phyloP scores from a whole-genome alignment of 202 grass and related monocot species.

The Musa balbisiana region DNA sequence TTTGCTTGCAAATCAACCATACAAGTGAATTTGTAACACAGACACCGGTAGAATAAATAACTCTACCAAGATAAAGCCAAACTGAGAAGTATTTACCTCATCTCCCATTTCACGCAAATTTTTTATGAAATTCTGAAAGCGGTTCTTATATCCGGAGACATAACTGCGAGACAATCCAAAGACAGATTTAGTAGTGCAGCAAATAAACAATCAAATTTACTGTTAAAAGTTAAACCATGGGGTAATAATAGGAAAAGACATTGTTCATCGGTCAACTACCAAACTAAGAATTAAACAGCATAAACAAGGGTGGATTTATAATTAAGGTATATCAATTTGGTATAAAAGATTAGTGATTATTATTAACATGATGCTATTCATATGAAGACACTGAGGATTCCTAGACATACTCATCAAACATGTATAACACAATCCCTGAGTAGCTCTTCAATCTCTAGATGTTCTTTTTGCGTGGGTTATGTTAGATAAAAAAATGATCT shows the following conservation, averaged over 20 bases:
- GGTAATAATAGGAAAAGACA: slow-evolving; percentile 13
- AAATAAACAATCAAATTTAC: background rate
- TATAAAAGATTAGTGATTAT: too few relatives aligned
- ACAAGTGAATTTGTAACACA: too few relatives aligned
- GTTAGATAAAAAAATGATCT: too few relatives aligned
- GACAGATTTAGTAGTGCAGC: slow-evolving; percentile 7
- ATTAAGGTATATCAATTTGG: too few relatives aligned
- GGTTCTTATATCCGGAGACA: slow-evolving; percentile 95
- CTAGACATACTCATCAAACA: too few relatives aligned
- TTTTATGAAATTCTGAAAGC: slow-evolving; percentile 99
- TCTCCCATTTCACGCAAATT: slow-evolving; percentile 26
- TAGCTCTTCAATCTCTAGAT: too few relatives aligned
- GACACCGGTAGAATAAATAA: background rate
- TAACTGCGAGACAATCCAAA: slow-evolving; percentile 37
- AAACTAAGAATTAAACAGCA: too few relatives aligned
- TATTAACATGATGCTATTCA: too few relatives aligned
- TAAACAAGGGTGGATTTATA: background rate
- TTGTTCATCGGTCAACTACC: background rate
- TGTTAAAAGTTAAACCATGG: slow-evolving; percentile 1
- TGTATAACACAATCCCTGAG: too few relatives aligned
- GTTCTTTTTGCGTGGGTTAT: too few relatives aligned
- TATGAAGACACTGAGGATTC: too few relatives aligned
- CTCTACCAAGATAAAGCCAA: slow-evolving; percentile 17
- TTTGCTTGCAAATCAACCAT: slow-evolving; percentile 1
- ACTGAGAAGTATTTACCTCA: slow-evolving; percentile 14